These are phyloP conservation scores for Epichloe festucae DNA, from an alignment of 2,329 filamentous ascomycete species.

Conservation along the genomic window DNA sequence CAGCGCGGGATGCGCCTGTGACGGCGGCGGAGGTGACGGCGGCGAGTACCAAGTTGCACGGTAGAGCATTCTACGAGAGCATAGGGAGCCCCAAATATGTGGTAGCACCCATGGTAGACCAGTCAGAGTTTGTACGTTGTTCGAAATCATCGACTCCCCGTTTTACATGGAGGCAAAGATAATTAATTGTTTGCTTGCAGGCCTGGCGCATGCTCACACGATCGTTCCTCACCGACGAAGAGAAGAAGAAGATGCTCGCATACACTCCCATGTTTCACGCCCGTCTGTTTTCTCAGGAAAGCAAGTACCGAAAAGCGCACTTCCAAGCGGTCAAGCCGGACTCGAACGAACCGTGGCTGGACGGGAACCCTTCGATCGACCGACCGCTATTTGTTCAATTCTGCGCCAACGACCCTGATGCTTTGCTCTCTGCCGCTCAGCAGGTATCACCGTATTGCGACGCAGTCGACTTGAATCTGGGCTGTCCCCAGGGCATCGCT, in stretches of 20 bases:
- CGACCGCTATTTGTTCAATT: conserved; percentile 93
- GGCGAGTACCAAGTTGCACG: conserved; percentile 55
- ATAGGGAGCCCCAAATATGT: conserved; percentile 85
- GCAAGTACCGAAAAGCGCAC: conserved; percentile 63
- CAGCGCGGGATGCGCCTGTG: conserved; percentile 8
- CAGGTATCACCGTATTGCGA: conserved; percentile 80
- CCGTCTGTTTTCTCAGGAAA: conserved; percentile 66
- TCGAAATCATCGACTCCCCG: too few species aligned
- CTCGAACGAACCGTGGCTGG: conserved; percentile 45
- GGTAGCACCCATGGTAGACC: conserved; percentile 94
- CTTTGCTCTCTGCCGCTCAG: conserved; percentile 65
- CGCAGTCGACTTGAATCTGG: conserved; percentile 88
- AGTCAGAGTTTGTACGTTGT: conserved; percentile 79
- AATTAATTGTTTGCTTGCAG: conserved; percentile 30
- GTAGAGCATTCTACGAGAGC: conserved; percentile 86
- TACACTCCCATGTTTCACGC: conserved; percentile 97
- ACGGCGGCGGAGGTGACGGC: conserved; percentile 8
- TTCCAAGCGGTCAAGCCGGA: conserved; percentile 54
- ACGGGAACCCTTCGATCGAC: conserved; percentile 76
- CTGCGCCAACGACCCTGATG: conserved; percentile 77
- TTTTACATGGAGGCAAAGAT: background rate
- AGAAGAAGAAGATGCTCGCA: conserved; percentile 56
- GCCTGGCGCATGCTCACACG: conserved; percentile 95
- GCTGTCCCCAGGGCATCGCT: conserved; percentile 93
- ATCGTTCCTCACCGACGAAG: conserved; percentile 65